These are phyloP conservation scores for Monilinia fructigena DNA, from an alignment of 2,329 filamentous ascomycete genomes.

Conservation along the genomic window DNA sequence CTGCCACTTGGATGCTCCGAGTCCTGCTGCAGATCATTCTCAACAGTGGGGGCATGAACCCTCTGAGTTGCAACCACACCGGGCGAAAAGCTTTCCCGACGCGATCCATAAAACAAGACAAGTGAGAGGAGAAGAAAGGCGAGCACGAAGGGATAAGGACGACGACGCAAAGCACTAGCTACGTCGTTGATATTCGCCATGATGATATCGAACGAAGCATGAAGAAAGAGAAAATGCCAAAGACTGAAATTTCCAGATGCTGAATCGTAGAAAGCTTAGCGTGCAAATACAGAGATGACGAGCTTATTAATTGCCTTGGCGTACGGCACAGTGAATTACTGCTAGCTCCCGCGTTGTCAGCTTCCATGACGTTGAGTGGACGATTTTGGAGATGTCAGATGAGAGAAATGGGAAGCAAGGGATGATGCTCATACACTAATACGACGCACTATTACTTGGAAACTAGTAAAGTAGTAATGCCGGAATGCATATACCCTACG, in stretches of 20 bases:
- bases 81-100: not conserved
- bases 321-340: too few species aligned
- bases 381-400: too few species aligned
- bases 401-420: too few species aligned
- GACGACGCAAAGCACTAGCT: not conserved
- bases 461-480: too few species aligned
- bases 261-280: too few species aligned
- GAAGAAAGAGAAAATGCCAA: not conserved
- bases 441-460: too few species aligned
- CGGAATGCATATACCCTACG: too few species aligned
- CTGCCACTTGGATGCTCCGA: not conserved
- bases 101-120: conserved; percentile 2
- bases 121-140: conserved; percentile 1
- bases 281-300: too few species aligned
- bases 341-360: too few species aligned
- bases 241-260: not conserved
- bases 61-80: not conserved
- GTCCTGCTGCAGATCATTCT: not conserved
- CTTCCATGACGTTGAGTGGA: too few species aligned
- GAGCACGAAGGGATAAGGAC: not conserved
- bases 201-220: not conserved
- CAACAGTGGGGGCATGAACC: conserved; percentile 1
- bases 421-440: too few species aligned
- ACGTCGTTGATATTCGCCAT: conserved; percentile 9
- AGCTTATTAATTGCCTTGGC: too few species aligned